phyloP scores from a whole-genome alignment of 139 green algal genomes.

The Closterium sp. region DNA sequence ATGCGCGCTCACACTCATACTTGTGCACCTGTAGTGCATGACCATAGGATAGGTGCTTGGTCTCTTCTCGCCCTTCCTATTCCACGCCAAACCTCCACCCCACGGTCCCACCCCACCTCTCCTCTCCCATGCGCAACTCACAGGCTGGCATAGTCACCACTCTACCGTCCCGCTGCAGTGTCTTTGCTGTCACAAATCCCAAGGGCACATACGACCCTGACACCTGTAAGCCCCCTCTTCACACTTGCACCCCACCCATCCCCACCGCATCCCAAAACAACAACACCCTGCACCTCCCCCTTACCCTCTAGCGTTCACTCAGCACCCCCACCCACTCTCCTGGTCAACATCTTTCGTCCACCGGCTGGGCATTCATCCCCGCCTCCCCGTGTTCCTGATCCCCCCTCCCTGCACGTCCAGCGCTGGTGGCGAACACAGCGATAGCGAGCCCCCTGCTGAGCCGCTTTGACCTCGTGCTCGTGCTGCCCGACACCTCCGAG shows the following conservation, averaged over 20 bases:
- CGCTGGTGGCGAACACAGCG: conserved; percentile 46
- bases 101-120: too few relatives aligned
- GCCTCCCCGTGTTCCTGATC: not conserved
- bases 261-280: not conserved
- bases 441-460: conserved; percentile 66
- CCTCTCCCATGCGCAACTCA: too few relatives aligned
- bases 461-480: conserved; percentile 89
- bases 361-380: too few relatives aligned
- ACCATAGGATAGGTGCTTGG: not conserved
- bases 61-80: not conserved
- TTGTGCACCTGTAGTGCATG: not conserved
- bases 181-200: conserved; percentile 68
- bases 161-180: conserved; percentile 65
- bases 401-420: not conserved
- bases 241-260: not conserved
- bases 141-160: conserved; percentile 90
- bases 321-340: not conserved
- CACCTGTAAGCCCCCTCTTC: conserved; percentile 16
- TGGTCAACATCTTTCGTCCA: too few relatives aligned
- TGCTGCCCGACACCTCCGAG: conserved; percentile 48
- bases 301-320: not conserved
- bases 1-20: not conserved
- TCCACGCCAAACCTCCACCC: too few relatives aligned
- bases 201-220: conserved; percentile 53
- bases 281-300: not conserved